Evolutionary conservation across 495 filamentous ascomycete genomes (phyloP), one percentile per base, ranked within the genome.

Genomic region (Wilcoxina mikolae): DNA sequence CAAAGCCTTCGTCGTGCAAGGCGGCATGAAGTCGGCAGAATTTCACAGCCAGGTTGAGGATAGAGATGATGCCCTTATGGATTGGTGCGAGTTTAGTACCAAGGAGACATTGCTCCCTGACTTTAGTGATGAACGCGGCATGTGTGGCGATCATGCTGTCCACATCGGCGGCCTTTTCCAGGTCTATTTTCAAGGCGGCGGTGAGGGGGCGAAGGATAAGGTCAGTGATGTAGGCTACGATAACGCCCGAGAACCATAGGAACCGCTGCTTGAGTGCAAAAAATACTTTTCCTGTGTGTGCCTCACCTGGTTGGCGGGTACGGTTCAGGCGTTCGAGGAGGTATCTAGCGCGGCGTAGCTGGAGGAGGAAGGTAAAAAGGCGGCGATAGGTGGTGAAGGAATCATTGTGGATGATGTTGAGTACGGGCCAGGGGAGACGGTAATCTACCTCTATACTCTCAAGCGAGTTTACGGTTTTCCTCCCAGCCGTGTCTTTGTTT

Each of bases 81-180:
- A 88, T 80, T 0, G 80, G 78, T 15, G 71, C 65, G 12, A 87
- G 69, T 57, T 79, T 78, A 3, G 71, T 57, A 0, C 81, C 76
- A 0, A 94, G 74, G 7, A 90, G 74, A 45, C 80, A 76, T 58
- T 85, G 78, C 41, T 77, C 75, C 59, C 80, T 69, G 4, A 88
- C 63, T 7, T 73, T 72, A 28, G 70, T 70, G 41, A 84, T 71
- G 59, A 82, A 93, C 1, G 61, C 58, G 7, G 73, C 65, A 64
- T 95, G 88, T 0, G 80, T 76, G 17, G 68, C 65, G 15, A 87
- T 76, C 84, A 95, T 94, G 4, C 75, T 76, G 60, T 94, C 86
- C 3, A 95, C 78, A 60, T 94, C 88, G 26, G 76, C 73, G 0
- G 87, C 77, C 22, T 67, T 69, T 17, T 65, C 62, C 33, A 95